Evolutionary conservation across 345 rosid genomes (phyloP).

Genomic region (Bruguiera parviflora): DNA sequence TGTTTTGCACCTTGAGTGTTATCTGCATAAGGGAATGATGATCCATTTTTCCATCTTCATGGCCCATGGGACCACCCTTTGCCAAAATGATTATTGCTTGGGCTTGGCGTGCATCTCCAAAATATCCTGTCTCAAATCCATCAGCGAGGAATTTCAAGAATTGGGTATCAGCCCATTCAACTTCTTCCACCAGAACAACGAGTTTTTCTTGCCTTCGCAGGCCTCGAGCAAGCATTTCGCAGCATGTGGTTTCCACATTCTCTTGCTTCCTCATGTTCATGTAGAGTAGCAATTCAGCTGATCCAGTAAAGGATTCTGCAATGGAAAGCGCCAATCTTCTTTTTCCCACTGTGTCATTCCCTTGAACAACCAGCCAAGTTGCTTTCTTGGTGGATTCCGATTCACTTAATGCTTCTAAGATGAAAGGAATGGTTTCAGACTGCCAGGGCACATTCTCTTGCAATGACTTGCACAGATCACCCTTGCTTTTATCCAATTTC

Average conservation of each 20-base stretch:
- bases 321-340: conserved; percentile 66
- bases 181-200: conserved; percentile 57
- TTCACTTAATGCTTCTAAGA: conserved; percentile 43
- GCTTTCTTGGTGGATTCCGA: conserved; percentile 33
- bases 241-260: conserved; percentile 16
- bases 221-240: conserved; percentile 34
- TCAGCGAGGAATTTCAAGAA: conserved; percentile 51
- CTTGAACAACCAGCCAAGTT: conserved; percentile 59
- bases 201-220: conserved; percentile 32
- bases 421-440: conserved; percentile 45
- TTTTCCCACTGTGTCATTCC: conserved; percentile 66
- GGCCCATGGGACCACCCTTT: conserved; percentile 28
- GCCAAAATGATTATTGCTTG: conserved; percentile 55
- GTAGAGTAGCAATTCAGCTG: conserved; percentile 43
- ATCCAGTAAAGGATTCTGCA: conserved; percentile 53
- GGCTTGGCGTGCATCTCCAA: conserved; percentile 30
- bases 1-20: conserved; percentile 45
- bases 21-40: conserved; percentile 47
- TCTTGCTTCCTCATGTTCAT: conserved; percentile 43
- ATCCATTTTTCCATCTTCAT: conserved; percentile 19
- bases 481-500: conserved; percentile 28
- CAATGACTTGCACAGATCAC: conserved; percentile 38
- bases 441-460: conserved; percentile 78
- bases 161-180: conserved; percentile 52
- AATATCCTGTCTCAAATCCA: conserved; percentile 36